Evolutionary conservation across 805 yeast species (phyloP).

Genomic region (Kluyveromyces siamensis): DNA sequence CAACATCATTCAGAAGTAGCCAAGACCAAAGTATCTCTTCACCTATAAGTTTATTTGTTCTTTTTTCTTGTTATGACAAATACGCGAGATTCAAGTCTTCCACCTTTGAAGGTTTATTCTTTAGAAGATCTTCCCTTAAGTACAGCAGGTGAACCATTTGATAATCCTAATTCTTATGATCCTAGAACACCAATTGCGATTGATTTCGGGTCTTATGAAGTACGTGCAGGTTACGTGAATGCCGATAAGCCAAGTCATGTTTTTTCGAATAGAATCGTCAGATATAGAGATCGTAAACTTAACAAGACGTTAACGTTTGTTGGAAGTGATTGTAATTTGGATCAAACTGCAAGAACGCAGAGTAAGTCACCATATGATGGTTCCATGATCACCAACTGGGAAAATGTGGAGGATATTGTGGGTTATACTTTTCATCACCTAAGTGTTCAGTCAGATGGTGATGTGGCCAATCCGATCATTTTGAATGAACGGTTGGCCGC

Average conservation of each 20-base stretch:
- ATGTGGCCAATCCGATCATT: conserved; percentile 69
- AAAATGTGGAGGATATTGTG: conserved; percentile 66
- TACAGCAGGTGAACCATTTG: conserved; percentile 25
- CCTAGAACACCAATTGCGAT: conserved; percentile 66
- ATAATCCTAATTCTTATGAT: conserved; percentile 21
- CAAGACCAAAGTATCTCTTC: too few relatives aligned
- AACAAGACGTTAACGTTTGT: conserved; percentile 54
- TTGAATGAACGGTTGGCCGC: conserved; percentile 72
- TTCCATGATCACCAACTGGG: conserved; percentile 85
- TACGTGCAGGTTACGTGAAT: conserved; percentile 53
- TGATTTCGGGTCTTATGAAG: conserved; percentile 66
- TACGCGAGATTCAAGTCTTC: conserved; percentile 22
- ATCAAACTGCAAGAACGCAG: conserved; percentile 56
- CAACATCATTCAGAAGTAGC: too few relatives aligned
- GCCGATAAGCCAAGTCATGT: conserved; percentile 42
- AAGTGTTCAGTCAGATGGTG: conserved; percentile 47
- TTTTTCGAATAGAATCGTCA: conserved; percentile 62
- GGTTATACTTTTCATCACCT: conserved; percentile 80
- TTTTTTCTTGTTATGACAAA: conserved; percentile 21
- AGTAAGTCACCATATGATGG: conserved; percentile 84
- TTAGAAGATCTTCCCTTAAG: conserved; percentile 25
- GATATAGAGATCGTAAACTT: conserved; percentile 71
- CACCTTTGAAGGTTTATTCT: conserved; percentile 19
- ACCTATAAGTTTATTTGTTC: too few relatives aligned
- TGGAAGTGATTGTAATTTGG: conserved; percentile 76